These are phyloP conservation scores for Nepenthes mirabilis DNA, from an alignment of 148 eudicot genomes.

Conservation along the genomic window DNA sequence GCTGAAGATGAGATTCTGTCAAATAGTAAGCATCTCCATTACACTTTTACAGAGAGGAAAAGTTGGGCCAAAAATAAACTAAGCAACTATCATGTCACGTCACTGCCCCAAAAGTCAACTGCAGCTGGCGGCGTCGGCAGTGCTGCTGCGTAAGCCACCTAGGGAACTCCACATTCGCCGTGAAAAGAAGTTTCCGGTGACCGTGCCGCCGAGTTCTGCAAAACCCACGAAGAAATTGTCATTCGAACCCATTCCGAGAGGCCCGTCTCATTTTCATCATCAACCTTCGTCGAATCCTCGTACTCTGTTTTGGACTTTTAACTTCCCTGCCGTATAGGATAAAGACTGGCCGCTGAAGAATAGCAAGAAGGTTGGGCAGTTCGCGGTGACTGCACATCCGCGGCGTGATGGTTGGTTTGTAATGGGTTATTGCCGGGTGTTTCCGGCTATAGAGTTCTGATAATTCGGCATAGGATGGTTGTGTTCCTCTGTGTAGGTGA, in stretches of 20 bases:
- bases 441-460: constrained; percentile 54
- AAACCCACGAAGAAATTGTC: constrained; percentile 58
- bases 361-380: constrained; percentile 6
- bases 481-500: constrained; percentile 60
- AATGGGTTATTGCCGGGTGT: constrained; percentile 36
- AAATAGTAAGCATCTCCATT: not conserved
- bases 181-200: constrained; percentile 14
- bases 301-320: constrained; percentile 18
- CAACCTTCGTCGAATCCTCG: constrained; percentile 15
- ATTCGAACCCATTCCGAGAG: constrained; percentile 19
- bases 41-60: not conserved
- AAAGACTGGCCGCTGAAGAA: constrained; percentile 15
- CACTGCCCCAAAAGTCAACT: constrained; percentile 14
- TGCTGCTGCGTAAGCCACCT: constrained; percentile 16
- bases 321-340: constrained; percentile 26
- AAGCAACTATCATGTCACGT: not conserved
- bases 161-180: constrained; percentile 10
- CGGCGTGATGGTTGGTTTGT: constrained; percentile 2
- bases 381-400: constrained; percentile 14
- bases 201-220: constrained; percentile 30
- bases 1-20: not conserved
- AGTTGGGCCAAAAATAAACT: not conserved
- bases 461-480: constrained; percentile 52
- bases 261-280: constrained; percentile 27
- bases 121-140: constrained; percentile 32